Percentiles rank a stretch among this genome's conserved stretches.
Conservation (phyloP, 1,284 basidiomycete species). For the Microbotryum intermedium region DNA sequence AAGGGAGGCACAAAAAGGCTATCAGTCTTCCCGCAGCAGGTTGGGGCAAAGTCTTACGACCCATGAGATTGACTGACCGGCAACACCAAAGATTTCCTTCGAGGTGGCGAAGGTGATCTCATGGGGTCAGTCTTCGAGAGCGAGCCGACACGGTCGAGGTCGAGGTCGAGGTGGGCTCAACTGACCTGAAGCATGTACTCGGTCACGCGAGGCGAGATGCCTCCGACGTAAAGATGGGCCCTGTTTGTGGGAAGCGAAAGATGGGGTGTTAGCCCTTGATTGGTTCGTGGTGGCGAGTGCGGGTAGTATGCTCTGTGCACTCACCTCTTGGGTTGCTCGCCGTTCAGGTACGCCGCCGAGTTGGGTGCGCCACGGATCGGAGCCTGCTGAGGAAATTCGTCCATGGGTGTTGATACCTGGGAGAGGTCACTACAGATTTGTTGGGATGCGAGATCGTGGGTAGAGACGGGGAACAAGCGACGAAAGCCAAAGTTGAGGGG, state of each 20-base stretch:
- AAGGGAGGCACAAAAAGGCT: too few species aligned
- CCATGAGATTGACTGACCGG: conserved; percentile 13
- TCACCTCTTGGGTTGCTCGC: conserved; percentile 17
- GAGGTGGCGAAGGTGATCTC: too few species aligned
- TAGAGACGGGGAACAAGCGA: not conserved
- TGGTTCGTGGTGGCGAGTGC: too few species aligned
- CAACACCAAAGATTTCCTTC: conserved; percentile 28
- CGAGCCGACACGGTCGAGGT: conserved; percentile 4
- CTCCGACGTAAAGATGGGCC: conserved; percentile 82
- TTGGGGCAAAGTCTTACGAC: too few species aligned
- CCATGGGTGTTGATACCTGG: not conserved
- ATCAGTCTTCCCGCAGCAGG: too few species aligned
- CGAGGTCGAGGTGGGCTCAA: not conserved
- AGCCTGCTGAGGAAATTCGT: not conserved
- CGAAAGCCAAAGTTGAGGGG: not conserved
- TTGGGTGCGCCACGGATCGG: too few species aligned
- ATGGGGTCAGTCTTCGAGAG: not conserved
- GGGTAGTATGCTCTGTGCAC: too few species aligned
- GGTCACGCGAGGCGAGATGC: conserved; percentile 79
- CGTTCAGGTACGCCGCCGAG: not conserved
- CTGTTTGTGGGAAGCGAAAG: not conserved
- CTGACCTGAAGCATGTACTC: conserved; percentile 38
- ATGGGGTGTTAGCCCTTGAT: too few species aligned
- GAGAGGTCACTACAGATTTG: not conserved
- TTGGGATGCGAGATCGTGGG: conserved; percentile 5